Evolutionary conservation across 208 protist genomes (phyloP).

Genomic region (Lotmaria passim): DNA sequence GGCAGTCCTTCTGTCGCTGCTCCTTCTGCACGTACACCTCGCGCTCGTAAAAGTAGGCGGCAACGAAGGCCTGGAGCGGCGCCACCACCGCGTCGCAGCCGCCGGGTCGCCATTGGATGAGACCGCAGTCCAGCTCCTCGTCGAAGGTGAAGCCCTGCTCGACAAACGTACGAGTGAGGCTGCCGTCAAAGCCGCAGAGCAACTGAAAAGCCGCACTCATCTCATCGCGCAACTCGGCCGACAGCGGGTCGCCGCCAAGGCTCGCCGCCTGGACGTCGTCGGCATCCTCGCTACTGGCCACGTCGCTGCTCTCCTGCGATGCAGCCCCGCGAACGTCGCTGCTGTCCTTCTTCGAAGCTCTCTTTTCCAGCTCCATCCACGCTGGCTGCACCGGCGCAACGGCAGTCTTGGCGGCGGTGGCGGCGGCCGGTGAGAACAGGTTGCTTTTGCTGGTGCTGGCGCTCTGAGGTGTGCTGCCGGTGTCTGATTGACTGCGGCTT

Average conservation of each 20-base stretch:
- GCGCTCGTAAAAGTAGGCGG: conserved; percentile 68
- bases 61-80: conserved; percentile 71
- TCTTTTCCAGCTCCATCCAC: conserved; percentile 25
- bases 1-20: conserved; percentile 59
- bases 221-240: conserved; percentile 33
- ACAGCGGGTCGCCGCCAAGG: conserved; percentile 19
- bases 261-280: conserved; percentile 10
- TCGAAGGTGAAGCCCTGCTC: conserved; percentile 80
- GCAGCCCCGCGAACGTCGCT: not conserved
- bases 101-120: conserved; percentile 67
- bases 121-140: conserved; percentile 57
- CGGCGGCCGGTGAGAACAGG: not conserved
- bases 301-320: conserved; percentile 13
- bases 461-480: not conserved
- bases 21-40: conserved; percentile 52
- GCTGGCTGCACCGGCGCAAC: conserved; percentile 9
- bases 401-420: not conserved
- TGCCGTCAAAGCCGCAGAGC: conserved; percentile 43
- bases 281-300: not conserved
- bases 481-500: not conserved
- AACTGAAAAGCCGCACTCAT: conserved; percentile 45
- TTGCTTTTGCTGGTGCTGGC: no score
- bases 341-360: not conserved
- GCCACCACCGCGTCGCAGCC: conserved; percentile 68
- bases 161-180: conserved; percentile 42